A percentile compares a stretch with the other conserved stretches of the same genome.
phyloP scores from a whole-genome alignment of 768 basidiomycete genomes.

The Tricholoma furcatifolium region DNA sequence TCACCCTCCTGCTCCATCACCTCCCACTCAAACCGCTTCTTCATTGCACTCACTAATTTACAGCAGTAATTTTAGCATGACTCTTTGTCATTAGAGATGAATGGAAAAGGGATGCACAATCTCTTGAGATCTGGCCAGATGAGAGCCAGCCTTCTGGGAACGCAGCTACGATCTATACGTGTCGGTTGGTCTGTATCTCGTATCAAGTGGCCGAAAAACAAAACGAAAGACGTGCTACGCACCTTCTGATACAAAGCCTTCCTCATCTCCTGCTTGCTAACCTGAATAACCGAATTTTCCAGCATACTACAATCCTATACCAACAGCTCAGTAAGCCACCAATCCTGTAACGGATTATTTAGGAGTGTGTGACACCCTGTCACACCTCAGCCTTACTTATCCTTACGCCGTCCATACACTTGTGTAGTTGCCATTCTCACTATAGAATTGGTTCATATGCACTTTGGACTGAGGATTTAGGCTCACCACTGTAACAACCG shows the following conservation, averaged over 20 bases:
- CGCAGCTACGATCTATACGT: constrained; percentile 67
- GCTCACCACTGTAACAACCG: no score
- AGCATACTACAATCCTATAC: constrained; percentile 34
- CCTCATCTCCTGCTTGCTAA: constrained; percentile 79
- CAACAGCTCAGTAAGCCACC: constrained; percentile 2
- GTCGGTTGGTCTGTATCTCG: no score
- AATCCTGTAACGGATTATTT: no score
- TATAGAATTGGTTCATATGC: no score
- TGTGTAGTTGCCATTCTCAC: no score
- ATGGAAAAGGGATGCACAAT: constrained; percentile 46
- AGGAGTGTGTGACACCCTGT: no score
- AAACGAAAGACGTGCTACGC: constrained; percentile 15
- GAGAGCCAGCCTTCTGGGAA: constrained; percentile 87
- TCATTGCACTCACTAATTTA: constrained; percentile 73
- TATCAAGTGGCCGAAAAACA: not conserved
- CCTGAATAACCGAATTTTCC: constrained; percentile 67
- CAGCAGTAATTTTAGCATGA: not conserved
- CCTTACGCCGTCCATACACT: no score
- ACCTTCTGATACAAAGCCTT: constrained; percentile 83
- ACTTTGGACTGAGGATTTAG: no score
- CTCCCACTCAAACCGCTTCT: constrained; percentile 78
- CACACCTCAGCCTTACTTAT: no score
- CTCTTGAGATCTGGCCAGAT: constrained; percentile 82
- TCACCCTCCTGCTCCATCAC: constrained; percentile 54
- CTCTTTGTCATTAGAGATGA: not conserved